A percentile compares a stretch with the other conserved stretches of the same genome.
phyloP scores from a whole-genome alignment of 2,329 filamentous ascomycete species.

The Beauveria medogensis region DNA sequence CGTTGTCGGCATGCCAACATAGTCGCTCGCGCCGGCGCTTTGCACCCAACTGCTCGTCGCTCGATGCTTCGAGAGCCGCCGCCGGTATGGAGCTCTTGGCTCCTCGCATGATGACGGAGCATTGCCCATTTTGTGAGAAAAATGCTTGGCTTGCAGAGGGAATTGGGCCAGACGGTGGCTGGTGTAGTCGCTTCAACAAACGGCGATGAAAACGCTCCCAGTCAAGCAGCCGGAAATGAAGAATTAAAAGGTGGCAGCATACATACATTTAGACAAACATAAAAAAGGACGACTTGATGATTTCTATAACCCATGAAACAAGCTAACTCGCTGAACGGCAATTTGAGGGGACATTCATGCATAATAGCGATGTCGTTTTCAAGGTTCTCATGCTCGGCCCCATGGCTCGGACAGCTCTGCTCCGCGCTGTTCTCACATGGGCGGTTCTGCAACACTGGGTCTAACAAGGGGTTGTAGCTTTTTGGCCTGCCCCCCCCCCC shows the following conservation, averaged over 20 bases:
- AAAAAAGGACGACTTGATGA: neutral
- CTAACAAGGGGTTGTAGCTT: neutral
- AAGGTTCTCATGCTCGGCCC: slow-evolving; percentile 5
- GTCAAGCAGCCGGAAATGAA: neutral
- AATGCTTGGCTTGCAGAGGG: neutral
- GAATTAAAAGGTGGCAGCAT: neutral
- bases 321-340: slow-evolving; percentile 4
- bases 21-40: slow-evolving; percentile 23
- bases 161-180: neutral
- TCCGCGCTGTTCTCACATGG: too few relatives aligned
- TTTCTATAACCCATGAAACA: neutral
- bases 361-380: neutral
- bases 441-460: too few relatives aligned
- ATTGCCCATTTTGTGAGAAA: slow-evolving; percentile 38
- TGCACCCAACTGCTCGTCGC: slow-evolving; percentile 31
- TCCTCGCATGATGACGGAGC: slow-evolving; percentile 35
- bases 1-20: slow-evolving; percentile 10
- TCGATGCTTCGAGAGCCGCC: slow-evolving; percentile 45
- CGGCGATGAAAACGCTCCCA: neutral
- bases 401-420: too few relatives aligned
- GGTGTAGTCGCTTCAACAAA: neutral
- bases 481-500: neutral
- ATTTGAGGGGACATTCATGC: slow-evolving; percentile 3
- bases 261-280: neutral
- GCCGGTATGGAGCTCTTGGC: slow-evolving; percentile 25